These are phyloP conservation scores for Boletus vinaceobasis DNA, from an alignment of 768 basidiomycete genomes.

Conservation along the genomic window DNA sequence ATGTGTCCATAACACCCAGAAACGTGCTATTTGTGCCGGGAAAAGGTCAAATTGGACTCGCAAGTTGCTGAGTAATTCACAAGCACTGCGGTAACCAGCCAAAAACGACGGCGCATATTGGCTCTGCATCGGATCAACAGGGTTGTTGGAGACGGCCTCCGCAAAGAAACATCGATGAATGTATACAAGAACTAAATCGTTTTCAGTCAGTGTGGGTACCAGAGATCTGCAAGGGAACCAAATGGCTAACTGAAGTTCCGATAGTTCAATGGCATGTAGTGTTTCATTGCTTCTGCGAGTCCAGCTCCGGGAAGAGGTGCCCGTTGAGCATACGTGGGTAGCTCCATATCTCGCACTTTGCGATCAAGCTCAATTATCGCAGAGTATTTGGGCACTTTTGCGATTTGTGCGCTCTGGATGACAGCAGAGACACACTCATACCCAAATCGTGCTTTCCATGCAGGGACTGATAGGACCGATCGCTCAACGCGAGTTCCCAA, in stretches of 20 bases:
- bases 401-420: conserved; percentile 64
- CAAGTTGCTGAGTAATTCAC: conserved; percentile 50
- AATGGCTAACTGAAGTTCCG: conserved; percentile 56
- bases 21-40: conserved; percentile 57
- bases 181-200: conserved; percentile 56
- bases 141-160: conserved; percentile 62
- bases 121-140: conserved; percentile 65
- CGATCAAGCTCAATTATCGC: conserved; percentile 62
- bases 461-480: conserved; percentile 44
- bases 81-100: conserved; percentile 65
- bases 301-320: conserved; percentile 46
- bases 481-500: background rate
- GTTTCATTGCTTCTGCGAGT: conserved; percentile 62
- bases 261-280: conserved; percentile 75
- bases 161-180: conserved; percentile 77
- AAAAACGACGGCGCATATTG: conserved; percentile 65
- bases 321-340: conserved; percentile 60
- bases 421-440: conserved; percentile 64
- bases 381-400: conserved; percentile 58
- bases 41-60: conserved; percentile 48
- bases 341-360: conserved; percentile 62
- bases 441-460: conserved; percentile 69
- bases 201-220: background rate
- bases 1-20: conserved; percentile 75
- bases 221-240: background rate